Evolutionary conservation across 2,329 filamentous ascomycete species (phyloP).

Genomic region (Calonectria leucothoes): DNA sequence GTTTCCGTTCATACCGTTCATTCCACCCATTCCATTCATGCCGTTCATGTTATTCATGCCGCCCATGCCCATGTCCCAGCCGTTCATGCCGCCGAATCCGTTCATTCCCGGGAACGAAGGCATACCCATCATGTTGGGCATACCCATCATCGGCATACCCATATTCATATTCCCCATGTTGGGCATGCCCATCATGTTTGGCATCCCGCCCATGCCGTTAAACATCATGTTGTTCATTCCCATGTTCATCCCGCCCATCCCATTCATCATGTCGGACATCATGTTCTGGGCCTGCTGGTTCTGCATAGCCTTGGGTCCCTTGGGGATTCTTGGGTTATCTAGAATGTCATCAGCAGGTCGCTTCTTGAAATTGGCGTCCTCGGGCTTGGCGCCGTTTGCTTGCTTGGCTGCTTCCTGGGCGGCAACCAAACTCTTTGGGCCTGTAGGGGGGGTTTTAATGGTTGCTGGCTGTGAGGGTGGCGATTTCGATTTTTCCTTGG

Average conservation of each 20-base stretch:
- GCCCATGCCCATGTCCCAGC: constrained; percentile 38
- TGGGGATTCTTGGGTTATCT: constrained; percentile 73
- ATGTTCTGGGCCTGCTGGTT: constrained; percentile 60
- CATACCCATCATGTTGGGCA: constrained; percentile 49
- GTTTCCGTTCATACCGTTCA: constrained; percentile 44
- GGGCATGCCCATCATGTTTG: constrained; percentile 48
- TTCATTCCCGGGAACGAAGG: constrained; percentile 45
- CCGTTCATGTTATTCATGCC: constrained; percentile 39
- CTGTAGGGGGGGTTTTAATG: constrained; percentile 44
- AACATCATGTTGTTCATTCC: constrained; percentile 53
- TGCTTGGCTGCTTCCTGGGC: constrained; percentile 51
- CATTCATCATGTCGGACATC: constrained; percentile 61
- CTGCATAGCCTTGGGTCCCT: constrained; percentile 74
- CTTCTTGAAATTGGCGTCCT: constrained; percentile 72
- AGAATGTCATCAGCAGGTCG: constrained; percentile 80
- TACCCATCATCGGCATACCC: constrained; percentile 47
- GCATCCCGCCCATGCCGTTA: constrained; percentile 51
- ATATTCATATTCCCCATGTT: constrained; percentile 46
- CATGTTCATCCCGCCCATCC: constrained; percentile 56
- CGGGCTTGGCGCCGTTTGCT: constrained; percentile 42
- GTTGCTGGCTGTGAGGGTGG: constrained; percentile 38
- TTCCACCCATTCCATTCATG: constrained; percentile 38
- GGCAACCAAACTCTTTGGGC: constrained; percentile 40
- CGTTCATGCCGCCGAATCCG: constrained; percentile 40
- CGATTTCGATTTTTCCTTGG: constrained; percentile 51